These are phyloP conservation scores for Anthracocystis setariae DNA, from an alignment of 1,284 basidiomycete species.

Conservation along the genomic window DNA sequence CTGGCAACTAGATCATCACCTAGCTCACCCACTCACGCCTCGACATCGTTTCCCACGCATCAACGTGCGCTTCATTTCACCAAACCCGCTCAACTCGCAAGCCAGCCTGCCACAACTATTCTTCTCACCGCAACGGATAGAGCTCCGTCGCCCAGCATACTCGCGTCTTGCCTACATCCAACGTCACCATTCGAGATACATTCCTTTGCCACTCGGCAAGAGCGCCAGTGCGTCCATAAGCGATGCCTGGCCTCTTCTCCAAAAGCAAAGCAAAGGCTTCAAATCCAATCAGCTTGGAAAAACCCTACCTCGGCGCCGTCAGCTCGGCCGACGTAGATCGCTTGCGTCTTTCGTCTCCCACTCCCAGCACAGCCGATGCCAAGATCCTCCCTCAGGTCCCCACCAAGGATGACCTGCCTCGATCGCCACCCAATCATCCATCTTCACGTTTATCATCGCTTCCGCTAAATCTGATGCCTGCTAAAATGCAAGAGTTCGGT, in stretches of 20 bases:
- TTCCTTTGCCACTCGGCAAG: neutral
- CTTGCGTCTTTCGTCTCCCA: conserved; percentile 31
- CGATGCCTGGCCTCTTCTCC: conserved; percentile 47
- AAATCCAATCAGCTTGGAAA: conserved; percentile 1
- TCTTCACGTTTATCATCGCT: neutral
- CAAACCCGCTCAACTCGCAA: too few relatives aligned
- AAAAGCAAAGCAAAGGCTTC: conserved; percentile 22
- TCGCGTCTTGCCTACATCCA: neutral
- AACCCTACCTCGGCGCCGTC: conserved; percentile 23
- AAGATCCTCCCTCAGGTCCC: conserved; percentile 33
- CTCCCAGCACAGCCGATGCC: conserved; percentile 42
- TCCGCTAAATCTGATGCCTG: conserved; percentile 6
- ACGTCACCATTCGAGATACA: neutral
- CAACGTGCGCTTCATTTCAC: too few relatives aligned
- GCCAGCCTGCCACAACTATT: too few relatives aligned
- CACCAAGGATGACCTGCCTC: conserved; percentile 40
- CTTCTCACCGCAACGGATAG: too few relatives aligned
- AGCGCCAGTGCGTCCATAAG: conserved; percentile 6
- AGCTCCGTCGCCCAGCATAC: too few relatives aligned
- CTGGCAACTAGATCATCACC: neutral
- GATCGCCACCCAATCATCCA: conserved; percentile 10
- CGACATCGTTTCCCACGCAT: neutral
- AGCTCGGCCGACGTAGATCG: conserved; percentile 42
- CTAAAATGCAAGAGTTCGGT: conserved; percentile 26
- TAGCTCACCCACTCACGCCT: neutral